phyloP scores from a whole-genome alignment of 345 rosid genomes.

The Angophora floribunda region DNA sequence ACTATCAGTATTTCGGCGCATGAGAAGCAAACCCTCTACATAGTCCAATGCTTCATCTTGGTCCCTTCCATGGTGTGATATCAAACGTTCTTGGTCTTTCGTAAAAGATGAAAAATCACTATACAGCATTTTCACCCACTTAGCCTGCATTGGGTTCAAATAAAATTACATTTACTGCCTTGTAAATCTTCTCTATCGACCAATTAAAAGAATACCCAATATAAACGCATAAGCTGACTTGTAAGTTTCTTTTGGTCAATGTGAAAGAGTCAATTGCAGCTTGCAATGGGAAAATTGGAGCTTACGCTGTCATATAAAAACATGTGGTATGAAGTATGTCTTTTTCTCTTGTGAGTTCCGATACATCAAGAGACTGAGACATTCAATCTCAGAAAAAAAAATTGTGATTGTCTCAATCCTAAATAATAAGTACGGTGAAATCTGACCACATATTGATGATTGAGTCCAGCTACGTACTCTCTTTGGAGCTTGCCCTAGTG shows the following conservation, averaged over 20 bases:
- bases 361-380: background rate
- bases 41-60: background rate
- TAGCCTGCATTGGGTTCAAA: background rate
- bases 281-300: background rate
- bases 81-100: slow-evolving; percentile 5
- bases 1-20: background rate
- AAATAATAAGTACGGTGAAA: background rate
- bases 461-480: background rate
- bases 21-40: background rate
- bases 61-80: background rate
- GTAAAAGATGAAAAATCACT: background rate
- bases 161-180: background rate
- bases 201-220: background rate
- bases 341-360: background rate
- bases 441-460: background rate
- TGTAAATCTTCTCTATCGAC: background rate
- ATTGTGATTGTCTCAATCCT: background rate
- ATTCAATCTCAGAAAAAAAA: background rate
- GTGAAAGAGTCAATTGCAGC: background rate
- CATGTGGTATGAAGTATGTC: background rate
- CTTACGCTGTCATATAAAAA: background rate
- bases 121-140: slow-evolving; percentile 3
- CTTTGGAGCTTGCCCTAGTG: background rate
- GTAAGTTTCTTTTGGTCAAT: background rate
- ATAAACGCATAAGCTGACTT: background rate